These are phyloP conservation scores for Botrytis tulipae DNA, from an alignment of 2,329 filamentous ascomycete species.

Conservation along the genomic window DNA sequence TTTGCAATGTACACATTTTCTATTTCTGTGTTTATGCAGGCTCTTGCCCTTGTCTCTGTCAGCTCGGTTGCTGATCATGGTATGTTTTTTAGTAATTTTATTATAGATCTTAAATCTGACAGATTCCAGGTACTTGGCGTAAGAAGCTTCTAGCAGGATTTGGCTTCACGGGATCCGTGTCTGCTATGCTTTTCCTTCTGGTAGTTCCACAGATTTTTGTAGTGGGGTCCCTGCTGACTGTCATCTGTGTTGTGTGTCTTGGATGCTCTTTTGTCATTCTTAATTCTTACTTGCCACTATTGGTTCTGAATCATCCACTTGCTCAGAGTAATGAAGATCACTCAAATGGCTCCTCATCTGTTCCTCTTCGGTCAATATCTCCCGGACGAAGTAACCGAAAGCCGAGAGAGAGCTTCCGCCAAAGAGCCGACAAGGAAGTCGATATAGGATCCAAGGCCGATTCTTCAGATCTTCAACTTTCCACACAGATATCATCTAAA, in stretches of 20 bases:
- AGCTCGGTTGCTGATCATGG: conserved; percentile 94
- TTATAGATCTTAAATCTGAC: conserved; percentile 1
- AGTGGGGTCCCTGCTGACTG: conserved; percentile 75
- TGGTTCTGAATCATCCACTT: conserved; percentile 78
- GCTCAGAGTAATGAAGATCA: conserved; percentile 16
- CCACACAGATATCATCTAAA: conserved; percentile 84
- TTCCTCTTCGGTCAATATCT: conserved; percentile 27
- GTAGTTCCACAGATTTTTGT: conserved; percentile 73
- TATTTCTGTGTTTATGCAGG: conserved; percentile 82
- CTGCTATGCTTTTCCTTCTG: conserved; percentile 84
- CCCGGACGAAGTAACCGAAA: conserved; percentile 13
- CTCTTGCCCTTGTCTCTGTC: conserved; percentile 88
- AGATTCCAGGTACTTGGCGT: conserved; percentile 58
- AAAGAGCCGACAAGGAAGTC: neutral
- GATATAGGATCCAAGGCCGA: conserved; percentile 43
- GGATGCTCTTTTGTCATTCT: conserved; percentile 92
- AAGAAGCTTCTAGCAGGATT: conserved; percentile 83
- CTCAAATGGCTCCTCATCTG: conserved; percentile 17
- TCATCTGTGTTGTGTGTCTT: conserved; percentile 88
- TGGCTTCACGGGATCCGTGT: conserved; percentile 75
- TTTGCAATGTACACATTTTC: conserved; percentile 99
- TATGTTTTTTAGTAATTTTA: conserved; percentile 14
- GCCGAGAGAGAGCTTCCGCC: neutral
- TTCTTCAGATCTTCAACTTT: conserved; percentile 69
- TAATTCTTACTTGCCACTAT: conserved; percentile 88